Base-by-base conservation (phyloP, 2,329 filamentous ascomycete genomes). In the Sclerotinia nivalis region DNA sequence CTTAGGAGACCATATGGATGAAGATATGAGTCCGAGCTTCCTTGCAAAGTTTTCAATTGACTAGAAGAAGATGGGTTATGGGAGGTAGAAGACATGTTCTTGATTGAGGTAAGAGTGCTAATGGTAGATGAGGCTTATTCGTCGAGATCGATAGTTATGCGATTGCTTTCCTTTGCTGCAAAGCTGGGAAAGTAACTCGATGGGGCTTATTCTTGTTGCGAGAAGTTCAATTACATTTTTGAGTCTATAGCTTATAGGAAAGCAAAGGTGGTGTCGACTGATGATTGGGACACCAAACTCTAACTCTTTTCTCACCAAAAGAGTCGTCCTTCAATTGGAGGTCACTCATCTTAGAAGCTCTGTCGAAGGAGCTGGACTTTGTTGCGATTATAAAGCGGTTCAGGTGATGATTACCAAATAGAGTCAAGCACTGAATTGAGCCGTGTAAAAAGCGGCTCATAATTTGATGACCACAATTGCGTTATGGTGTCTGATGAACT, bases 131-230 rank as follows among this genome's bases (percentile, higher is more conserved):
- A 85, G 82, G 84, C 80, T 83, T 84, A 87, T 91, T 97, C 91
- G 95, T 97, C 95, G 89, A 89, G 91, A 86, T 92, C 86, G 86
- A 97, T 89, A 97, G 95, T 91, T 89, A 98, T 97, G 95, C 94
- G 95, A 97, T 97, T 97, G 93, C 92, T 83, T 79, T 83, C 80
- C 72, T 54, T 37, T 71, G 73, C 75, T 78, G 76, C 74, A 71
- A 73, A 74, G 76, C 76, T 77, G 74, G 78, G 79, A 81, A 82
- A 86, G 92, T 97, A 96, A 98, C 95, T 97, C 94, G 93, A 98
- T 97, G 95, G 95, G 95, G 95, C 95, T 97, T 93, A 98, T 97
- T 97, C 93, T 97, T 91, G 95, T 93, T 87, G 91, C 94, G 93
- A 97, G 93, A 91, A 91, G 91, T 87, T 77, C 79, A 77, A 49